These are phyloP conservation scores for Fusarium sp. DNA, from an alignment of 2,329 filamentous ascomycete genomes.

Conservation along the genomic window DNA sequence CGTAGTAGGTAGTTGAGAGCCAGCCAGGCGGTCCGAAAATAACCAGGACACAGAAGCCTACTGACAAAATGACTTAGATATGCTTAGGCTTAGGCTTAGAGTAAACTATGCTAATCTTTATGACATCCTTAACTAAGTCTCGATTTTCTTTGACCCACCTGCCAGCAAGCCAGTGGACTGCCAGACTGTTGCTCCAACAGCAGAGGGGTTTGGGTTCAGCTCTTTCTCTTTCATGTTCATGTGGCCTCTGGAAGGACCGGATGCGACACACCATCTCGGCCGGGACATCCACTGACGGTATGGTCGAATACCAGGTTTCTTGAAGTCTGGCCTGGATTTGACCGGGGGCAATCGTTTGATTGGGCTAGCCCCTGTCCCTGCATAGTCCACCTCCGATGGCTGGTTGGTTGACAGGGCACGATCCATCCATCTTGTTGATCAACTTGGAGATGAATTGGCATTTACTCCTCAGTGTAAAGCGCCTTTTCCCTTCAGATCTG, in stretches of 20 bases:
- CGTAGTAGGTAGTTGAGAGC: not conserved
- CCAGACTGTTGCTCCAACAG: not conserved
- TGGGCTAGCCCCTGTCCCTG: constrained; percentile 34
- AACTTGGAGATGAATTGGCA: not conserved
- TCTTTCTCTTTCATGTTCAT: not conserved
- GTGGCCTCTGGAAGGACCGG: constrained; percentile 16
- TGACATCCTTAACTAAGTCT: too few species aligned
- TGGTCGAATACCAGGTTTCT: constrained; percentile 31
- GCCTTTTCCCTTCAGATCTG: not conserved
- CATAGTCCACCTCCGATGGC: constrained; percentile 4
- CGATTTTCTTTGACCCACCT: too few species aligned
- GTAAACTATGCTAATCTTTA: too few species aligned
- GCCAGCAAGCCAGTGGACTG: not conserved
- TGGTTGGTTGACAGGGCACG: not conserved
- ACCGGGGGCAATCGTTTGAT: constrained; percentile 14
- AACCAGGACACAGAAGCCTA: too few species aligned
- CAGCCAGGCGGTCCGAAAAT: too few species aligned
- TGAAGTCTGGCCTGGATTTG: constrained; percentile 17
- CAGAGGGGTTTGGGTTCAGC: constrained; percentile 16
- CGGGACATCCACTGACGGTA: constrained; percentile 30
- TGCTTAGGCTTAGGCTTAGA: too few species aligned
- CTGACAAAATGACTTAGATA: too few species aligned
- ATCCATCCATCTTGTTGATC: not conserved
- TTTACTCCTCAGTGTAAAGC: not conserved
- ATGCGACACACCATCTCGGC: constrained; percentile 38